These are phyloP conservation scores for Colletotrichum falcatum DNA, from an alignment of 2,329 filamentous ascomycete genomes.

Conservation along the genomic window DNA sequence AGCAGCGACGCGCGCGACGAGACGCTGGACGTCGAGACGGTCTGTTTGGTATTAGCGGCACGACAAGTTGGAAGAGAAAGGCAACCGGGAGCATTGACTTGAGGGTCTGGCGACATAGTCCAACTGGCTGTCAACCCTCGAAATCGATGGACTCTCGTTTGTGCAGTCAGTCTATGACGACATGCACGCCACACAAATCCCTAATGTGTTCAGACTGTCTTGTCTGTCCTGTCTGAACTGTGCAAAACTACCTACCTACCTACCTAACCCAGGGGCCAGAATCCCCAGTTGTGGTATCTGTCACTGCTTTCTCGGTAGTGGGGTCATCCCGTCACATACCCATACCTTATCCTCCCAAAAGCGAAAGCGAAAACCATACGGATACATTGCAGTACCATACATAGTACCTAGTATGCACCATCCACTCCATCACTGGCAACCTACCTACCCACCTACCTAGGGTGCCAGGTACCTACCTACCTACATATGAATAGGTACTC, in stretches of 20 bases:
- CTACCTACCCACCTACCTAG: too few relatives aligned
- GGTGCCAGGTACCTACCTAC: too few relatives aligned
- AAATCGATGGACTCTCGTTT: neutral
- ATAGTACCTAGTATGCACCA: too few relatives aligned
- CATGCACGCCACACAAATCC: constrained; percentile 19
- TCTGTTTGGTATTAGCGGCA: neutral
- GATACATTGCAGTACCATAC: too few relatives aligned
- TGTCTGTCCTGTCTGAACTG: constrained; percentile 8
- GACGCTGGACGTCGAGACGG: neutral
- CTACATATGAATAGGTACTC: too few relatives aligned
- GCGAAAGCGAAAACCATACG: neutral
- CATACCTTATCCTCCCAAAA: too few relatives aligned
- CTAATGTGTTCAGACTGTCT: constrained; percentile 18
- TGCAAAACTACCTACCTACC: neutral
- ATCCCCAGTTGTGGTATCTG: neutral
- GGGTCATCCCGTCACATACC: neutral
- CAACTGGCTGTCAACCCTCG: too few relatives aligned
- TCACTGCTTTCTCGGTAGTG: too few relatives aligned
- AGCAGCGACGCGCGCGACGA: neutral
- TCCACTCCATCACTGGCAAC: neutral
- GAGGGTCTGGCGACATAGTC: neutral
- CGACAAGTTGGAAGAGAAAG: neutral
- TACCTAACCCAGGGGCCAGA: too few relatives aligned
- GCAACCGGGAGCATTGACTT: neutral
- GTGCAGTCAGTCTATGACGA: constrained; percentile 35